phyloP scores from a whole-genome alignment of 164 flowering plant species.

The Magnolia changhungtana region DNA sequence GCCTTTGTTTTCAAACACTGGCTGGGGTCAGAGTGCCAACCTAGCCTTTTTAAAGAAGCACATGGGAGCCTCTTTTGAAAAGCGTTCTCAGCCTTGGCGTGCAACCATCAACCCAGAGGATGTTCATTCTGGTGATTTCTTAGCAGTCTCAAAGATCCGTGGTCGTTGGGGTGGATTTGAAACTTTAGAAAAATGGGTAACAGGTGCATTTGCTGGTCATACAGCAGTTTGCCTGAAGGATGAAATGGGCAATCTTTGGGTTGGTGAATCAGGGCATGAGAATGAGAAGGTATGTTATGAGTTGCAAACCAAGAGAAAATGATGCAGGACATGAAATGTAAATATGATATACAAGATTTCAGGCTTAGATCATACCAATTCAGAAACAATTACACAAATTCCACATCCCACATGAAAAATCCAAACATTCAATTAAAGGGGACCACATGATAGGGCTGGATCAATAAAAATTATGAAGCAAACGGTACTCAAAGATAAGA shows the following conservation, averaged over 20 bases:
- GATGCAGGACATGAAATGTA: no score
- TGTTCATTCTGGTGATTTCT: slow-evolving; percentile 95
- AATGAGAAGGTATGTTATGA: slow-evolving; percentile 77
- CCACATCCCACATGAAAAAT: no score
- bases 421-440: no score
- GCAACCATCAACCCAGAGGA: slow-evolving; percentile 68
- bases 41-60: slow-evolving; percentile 82
- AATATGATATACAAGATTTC: no score
- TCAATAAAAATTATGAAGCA: no score
- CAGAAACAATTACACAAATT: no score
- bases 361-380: no score
- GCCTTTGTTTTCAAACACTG: slow-evolving; percentile 88
- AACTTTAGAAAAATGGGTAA: slow-evolving; percentile 98
- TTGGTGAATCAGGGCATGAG: slow-evolving; percentile 99
- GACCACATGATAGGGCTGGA: no score
- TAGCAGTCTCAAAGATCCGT: slow-evolving; percentile 94
- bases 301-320: not conserved
- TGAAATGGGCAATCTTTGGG: slow-evolving; percentile 89
- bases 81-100: slow-evolving; percentile 76
- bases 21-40: slow-evolving; percentile 90
- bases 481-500: no score
- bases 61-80: slow-evolving; percentile 95
- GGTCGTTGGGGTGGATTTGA: slow-evolving; percentile 99
- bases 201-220: slow-evolving; percentile 99
- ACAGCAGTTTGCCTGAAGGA: slow-evolving; percentile 98